A percentile compares a stretch with the other conserved stretches of the same genome.
Evolutionary conservation across 306 rosid species (phyloP).

Genomic region (Glycine tomentella): DNA sequence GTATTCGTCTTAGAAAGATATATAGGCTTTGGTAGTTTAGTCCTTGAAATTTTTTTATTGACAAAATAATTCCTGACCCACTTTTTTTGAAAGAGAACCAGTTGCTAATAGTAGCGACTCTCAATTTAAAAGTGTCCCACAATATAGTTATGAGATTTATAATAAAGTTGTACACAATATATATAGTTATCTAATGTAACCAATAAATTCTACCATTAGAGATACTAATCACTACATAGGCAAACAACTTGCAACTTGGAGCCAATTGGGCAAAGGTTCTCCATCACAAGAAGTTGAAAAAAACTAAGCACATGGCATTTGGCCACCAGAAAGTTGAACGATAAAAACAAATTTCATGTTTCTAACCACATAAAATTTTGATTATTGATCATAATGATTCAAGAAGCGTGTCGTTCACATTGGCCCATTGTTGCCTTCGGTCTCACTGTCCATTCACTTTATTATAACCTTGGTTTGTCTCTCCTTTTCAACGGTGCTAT

Average conservation of each 20-base stretch:
- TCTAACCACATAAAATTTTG: background rate
- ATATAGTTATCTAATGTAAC: background rate
- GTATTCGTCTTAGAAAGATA: no score
- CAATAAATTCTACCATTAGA: background rate
- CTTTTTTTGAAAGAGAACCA: no score
- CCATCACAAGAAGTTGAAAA: background rate
- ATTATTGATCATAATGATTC: background rate
- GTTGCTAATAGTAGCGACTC: no score
- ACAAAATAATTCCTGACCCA: no score
- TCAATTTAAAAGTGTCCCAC: no score
- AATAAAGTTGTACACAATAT: background rate
- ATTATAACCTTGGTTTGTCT: background rate
- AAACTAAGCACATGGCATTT: background rate
- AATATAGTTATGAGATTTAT: background rate
- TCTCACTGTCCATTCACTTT: background rate
- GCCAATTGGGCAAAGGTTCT: background rate
- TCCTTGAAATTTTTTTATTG: no score
- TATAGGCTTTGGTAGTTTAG: no score
- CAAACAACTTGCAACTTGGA: background rate
- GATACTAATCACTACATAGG: background rate
- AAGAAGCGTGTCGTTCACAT: background rate
- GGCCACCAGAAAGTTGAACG: background rate
- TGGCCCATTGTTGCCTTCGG: constrained; percentile 4
- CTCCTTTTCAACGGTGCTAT: no score
- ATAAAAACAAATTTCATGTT: background rate